A percentile compares a stretch with the other conserved stretches of the same genome.
Conservation (phyloP, 2,329 filamentous ascomycete species). For the Alternaria novae-zelandiae region DNA sequence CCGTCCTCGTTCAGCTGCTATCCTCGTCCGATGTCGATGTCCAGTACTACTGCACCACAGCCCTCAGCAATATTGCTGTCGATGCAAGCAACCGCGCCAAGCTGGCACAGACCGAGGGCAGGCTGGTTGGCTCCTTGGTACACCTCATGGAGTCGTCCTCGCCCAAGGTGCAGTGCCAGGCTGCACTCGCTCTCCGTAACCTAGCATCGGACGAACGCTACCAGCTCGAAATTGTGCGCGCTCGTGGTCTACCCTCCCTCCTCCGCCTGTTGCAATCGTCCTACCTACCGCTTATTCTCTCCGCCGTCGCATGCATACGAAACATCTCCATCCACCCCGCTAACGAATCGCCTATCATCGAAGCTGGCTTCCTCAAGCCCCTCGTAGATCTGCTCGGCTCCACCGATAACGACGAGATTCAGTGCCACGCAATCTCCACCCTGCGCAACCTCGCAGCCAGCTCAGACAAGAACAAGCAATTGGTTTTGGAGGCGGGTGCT, state of each 20-base stretch:
- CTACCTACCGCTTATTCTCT: conserved; percentile 93
- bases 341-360: conserved; percentile 98
- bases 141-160: conserved; percentile 97
- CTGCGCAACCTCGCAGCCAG: conserved; percentile 94
- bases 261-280: conserved; percentile 91
- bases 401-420: conserved; percentile 97
- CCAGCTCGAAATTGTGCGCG: conserved; percentile 94
- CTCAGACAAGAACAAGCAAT: conserved; percentile 95
- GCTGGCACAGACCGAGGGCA: conserved; percentile 86
- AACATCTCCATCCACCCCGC: conserved; percentile 98
- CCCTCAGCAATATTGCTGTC: conserved; percentile 97
- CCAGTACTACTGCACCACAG: conserved; percentile 99
- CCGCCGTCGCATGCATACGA: conserved; percentile 95
- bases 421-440: conserved; percentile 97
- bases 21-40: conserved; percentile 95
- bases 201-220: conserved; percentile 98
- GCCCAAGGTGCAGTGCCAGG: conserved; percentile 93
- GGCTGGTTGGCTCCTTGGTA: conserved; percentile 90
- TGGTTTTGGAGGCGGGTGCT: conserved; percentile 95
- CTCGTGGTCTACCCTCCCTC: conserved; percentile 82
- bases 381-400: conserved; percentile 92
- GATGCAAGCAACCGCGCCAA: conserved; percentile 90
- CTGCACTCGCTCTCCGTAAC: conserved; percentile 90
- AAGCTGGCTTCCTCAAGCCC: conserved; percentile 93
- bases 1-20: conserved; percentile 92